Base-by-base conservation (phyloP, 257 asterid species). In the Eustoma russellianum region DNA sequence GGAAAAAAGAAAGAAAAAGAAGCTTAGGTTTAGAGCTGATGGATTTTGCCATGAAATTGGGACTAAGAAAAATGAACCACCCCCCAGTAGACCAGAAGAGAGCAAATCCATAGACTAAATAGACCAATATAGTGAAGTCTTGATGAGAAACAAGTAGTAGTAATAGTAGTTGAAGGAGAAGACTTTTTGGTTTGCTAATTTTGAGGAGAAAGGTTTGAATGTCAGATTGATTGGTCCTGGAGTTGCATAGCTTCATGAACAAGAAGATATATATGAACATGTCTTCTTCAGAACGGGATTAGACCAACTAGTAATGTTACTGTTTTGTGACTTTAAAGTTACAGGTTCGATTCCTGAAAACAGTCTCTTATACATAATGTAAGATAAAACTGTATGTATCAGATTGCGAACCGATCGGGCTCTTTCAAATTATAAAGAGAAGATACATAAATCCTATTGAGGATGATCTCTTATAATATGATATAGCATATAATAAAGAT, bases 101-200 rank as follows among this genome's bases (percentile, higher is more conserved):
- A 72, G 70, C 93, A 70, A 73, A 86, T 83, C 95, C 95, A 86
- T 86, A 77, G 80, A 86, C 95, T 82, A 63, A 67, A 49, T 74
- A 76, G 63, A 70, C 64, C 79, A 16, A 49, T 8, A 13, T 30
- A 2, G 50, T 53, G 47, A 24, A 24, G 30, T 24, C 30, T n/a
- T 18, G 52, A 33, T 55, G 34, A 52, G 28, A 57, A 33, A 46
- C 56, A 41, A 46, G 50, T 0, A 13, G n/a, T n/a, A n/a, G n/a
- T n/a, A n/a, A n/a, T n/a, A n/a, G 41, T 17, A 9, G 33, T 44
- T 33, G 41, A 54, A 60, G 53, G 48, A 33, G 49, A 50, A 15
- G 11, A n/a, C 50, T 45, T 64, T 61, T 28, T 24, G 35, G 41
- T 24, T 52, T 47, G 62, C 49, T 58, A 68, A 61, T 34, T 59